Conservation (phyloP, 192 early-diverging fungal species). For the Helicostylum pulchrum region DNA sequence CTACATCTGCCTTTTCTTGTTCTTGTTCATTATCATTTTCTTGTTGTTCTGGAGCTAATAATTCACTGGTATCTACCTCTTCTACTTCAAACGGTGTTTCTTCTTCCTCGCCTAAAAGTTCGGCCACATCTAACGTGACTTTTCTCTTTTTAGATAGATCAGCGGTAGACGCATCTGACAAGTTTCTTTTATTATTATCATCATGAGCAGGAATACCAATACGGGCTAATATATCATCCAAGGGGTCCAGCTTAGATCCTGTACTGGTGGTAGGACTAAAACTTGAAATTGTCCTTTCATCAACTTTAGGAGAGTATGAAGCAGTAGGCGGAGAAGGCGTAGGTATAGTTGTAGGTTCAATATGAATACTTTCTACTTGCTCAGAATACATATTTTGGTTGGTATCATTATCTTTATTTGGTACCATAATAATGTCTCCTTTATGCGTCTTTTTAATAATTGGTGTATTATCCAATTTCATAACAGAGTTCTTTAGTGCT, state of each 20-base stretch:
- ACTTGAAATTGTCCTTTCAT: conserved; percentile 5
- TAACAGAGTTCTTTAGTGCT: conserved; percentile 54
- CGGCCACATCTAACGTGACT: conserved; percentile 22
- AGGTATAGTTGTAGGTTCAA: not conserved
- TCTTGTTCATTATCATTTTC: not conserved
- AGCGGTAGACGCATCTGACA: conserved; percentile 32
- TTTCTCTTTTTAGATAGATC: conserved; percentile 37
- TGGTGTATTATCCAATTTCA: conserved; percentile 47
- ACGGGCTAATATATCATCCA: conserved; percentile 53
- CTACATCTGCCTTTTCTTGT: not conserved
- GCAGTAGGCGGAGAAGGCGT: not conserved
- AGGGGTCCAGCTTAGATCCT: conserved; percentile 37
- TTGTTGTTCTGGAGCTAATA: not conserved
- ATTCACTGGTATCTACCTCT: conserved; percentile 21
- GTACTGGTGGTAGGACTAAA: conserved; percentile 2
- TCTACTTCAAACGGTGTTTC: conserved; percentile 33
- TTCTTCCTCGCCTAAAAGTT: conserved; percentile 9
- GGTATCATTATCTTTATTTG: conserved; percentile 18
- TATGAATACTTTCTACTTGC: conserved; percentile 17
- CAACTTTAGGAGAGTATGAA: not conserved
- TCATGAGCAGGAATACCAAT: conserved; percentile 43
- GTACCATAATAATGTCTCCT: conserved; percentile 53
- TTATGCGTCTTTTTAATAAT: conserved; percentile 63
- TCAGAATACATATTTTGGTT: conserved; percentile 14
- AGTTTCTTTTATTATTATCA: conserved; percentile 31